Conservation (phyloP, 768 basidiomycete genomes). For the Psilocybe subaeruginosa region DNA sequence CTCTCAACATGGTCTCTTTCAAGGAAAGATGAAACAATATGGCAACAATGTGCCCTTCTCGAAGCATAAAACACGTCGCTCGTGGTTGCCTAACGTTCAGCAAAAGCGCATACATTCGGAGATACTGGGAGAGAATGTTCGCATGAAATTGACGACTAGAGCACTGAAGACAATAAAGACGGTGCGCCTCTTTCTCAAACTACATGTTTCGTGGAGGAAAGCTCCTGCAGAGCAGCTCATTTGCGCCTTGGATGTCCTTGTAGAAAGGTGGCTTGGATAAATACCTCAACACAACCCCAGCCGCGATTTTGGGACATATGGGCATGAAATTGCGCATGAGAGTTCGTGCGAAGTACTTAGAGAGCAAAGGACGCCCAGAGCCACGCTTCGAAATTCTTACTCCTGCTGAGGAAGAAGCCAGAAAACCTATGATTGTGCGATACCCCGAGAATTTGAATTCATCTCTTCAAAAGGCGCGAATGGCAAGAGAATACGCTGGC, state of each 20-base stretch:
- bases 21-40: conserved; percentile 76
- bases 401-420: conserved; percentile 1
- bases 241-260: background rate
- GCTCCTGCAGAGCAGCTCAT: background rate
- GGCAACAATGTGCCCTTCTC: conserved; percentile 93
- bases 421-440: background rate
- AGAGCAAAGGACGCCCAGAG: conserved; percentile 6
- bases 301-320: conserved; percentile 39
- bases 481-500: conserved; percentile 10
- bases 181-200: conserved; percentile 40
- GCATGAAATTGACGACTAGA: conserved; percentile 73
- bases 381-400: conserved; percentile 9
- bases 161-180: conserved; percentile 85
- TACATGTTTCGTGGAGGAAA: background rate
- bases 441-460: background rate
- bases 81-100: conserved; percentile 90
- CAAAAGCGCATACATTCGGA: conserved; percentile 74
- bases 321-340: conserved; percentile 53
- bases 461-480: conserved; percentile 7
- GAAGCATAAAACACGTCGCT: conserved; percentile 82
- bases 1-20: conserved; percentile 79
- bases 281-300: conserved; percentile 53
- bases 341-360: conserved; percentile 25
- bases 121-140: conserved; percentile 55
- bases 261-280: conserved; percentile 75